Evolutionary conservation across 139 green algal genomes (phyloP), one percentile per base, ranked within the genome.

Genomic region (Dunaliella primolecta): DNA sequence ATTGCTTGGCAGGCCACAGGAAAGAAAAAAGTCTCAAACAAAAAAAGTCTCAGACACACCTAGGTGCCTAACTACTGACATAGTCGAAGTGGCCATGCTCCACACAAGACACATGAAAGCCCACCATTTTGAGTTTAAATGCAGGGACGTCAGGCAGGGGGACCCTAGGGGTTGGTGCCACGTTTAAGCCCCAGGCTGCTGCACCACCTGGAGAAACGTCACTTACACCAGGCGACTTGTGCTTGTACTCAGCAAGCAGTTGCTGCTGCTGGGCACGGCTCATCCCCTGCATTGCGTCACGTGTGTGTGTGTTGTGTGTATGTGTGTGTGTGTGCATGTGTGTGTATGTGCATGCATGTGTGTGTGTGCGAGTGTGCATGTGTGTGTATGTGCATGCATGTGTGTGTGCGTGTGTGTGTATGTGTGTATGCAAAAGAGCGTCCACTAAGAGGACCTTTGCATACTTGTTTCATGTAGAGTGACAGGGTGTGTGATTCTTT

Each of bases 51-150:
- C n/a, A n/a, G n/a, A n/a, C n/a, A n/a, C n/a, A n/a, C n/a, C n/a
- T n/a, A n/a, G n/a, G n/a, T n/a, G n/a, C n/a, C n/a, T n/a, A n/a
- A n/a, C n/a, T n/a, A n/a, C n/a, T n/a, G n/a, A n/a, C n/a, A n/a
- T n/a, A n/a, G n/a, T n/a, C n/a, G n/a, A n/a, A n/a, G n/a, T n/a
- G n/a, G n/a, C n/a, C n/a, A n/a, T n/a, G n/a, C n/a, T n/a, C n/a
- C n/a, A n/a, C n/a, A n/a, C n/a, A n/a, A n/a, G n/a, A n/a, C n/a
- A n/a, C n/a, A n/a, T n/a, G n/a, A n/a, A n/a, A n/a, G 34, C 80
- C 1, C 80, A 84, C 80, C 46, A 77, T 78, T 32, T 83, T 75
- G 20, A 84, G 80, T 21, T 84, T 84, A 46, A 84, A 84, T 24
- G 80, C 55, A 23, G 38, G 29, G 30, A 84, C 32, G 31, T 84